A percentile compares a stretch with the other conserved stretches of the same genome.
Evolutionary conservation across 2,329 filamentous ascomycete genomes (phyloP).

Genomic region (Stachybotrys elegans): DNA sequence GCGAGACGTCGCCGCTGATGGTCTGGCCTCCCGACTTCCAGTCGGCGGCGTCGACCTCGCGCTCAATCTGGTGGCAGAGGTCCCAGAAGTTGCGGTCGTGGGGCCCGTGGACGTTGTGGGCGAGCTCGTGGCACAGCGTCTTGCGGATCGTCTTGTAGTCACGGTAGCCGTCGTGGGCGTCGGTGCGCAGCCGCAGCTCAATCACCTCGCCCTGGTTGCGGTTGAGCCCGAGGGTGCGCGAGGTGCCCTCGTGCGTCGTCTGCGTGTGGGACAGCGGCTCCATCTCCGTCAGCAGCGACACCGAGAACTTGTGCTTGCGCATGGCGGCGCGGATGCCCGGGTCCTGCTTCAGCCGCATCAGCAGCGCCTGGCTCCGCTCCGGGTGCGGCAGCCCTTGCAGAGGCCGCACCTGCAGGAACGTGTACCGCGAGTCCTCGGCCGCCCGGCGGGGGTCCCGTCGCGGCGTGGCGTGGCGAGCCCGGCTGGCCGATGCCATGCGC

Average conservation of each 20-base stretch:
- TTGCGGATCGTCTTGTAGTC: conserved; percentile 89
- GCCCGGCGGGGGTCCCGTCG: conserved; percentile 7
- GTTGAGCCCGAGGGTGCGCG: conserved; percentile 79
- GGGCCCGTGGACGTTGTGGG: conserved; percentile 81
- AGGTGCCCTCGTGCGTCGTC: conserved; percentile 64
- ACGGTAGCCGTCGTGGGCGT: conserved; percentile 88
- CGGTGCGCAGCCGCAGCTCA: conserved; percentile 84
- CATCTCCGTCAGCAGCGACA: conserved; percentile 91
- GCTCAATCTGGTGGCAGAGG: conserved; percentile 79
- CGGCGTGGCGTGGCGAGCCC: conserved; percentile 7
- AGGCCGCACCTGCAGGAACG: conserved; percentile 72
- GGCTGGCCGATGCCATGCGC: conserved; percentile 25
- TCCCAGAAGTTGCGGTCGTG: conserved; percentile 91
- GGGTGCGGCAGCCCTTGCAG: conserved; percentile 74
- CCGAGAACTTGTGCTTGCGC: conserved; percentile 77
- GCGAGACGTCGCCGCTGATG: conserved; percentile 55
- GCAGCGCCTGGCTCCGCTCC: conserved; percentile 62
- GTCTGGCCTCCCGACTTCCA: conserved; percentile 67
- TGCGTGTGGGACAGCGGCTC: conserved; percentile 77
- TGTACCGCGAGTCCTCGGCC: conserved; percentile 63
- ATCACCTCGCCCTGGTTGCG: conserved; percentile 85
- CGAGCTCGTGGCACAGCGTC: conserved; percentile 90
- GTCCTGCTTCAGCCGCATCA: conserved; percentile 74
- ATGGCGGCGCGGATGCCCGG: conserved; percentile 81
- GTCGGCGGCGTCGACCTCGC: conserved; percentile 75